Evolutionary conservation across 805 yeast genomes (phyloP), one percentile per base, ranked within the genome.

Genomic region (Starmerella scarabaei): DNA sequence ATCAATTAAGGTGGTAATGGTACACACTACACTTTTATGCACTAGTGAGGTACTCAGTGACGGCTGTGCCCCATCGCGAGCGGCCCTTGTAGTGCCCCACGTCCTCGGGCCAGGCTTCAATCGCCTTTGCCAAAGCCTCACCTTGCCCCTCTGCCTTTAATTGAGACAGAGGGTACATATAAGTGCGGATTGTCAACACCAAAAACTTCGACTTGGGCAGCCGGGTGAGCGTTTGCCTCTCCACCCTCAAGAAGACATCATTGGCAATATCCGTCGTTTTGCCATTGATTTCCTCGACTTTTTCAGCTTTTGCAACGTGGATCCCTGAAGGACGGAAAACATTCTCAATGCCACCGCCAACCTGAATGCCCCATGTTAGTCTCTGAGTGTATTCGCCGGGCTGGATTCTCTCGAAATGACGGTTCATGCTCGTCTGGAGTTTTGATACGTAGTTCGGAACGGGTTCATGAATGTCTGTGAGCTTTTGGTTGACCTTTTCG

Each of bases 301-400:
- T 41, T 1, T 62, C 61, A 16, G 30, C 21, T 3, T 18, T n/a
- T 15, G 16, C 36, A 12, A 38, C 31, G 20, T 46, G 48, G 24
- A 35, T 38, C 5, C 45, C 47, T 18, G 38, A 29, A 5, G 47
- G 50, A 17, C 37, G 21, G 35, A 32, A 45, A 29, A 37, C 11
- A n/a, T 42, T 30, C n/a, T 39, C 43, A n/a, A 35, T 31, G n/a
- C 40, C 43, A 8, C 43, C 43, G 19, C 45, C 42, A 6, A 38
- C 66, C 54, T 80, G 91, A 24, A 80, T 58, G 0, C 79, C 67
- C 84, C 86, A 80, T 46, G 80, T 80, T 48, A 67, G 67, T 40
- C 91, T 65, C 44, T 71, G 72, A 53, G 79, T 75, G 40, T 65
- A 67, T 43, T 73, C 72, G 23, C 67, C 64, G 2, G 42, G 38